Base-by-base conservation (phyloP, 331 rosid species). In the Malus hybrid region DNA sequence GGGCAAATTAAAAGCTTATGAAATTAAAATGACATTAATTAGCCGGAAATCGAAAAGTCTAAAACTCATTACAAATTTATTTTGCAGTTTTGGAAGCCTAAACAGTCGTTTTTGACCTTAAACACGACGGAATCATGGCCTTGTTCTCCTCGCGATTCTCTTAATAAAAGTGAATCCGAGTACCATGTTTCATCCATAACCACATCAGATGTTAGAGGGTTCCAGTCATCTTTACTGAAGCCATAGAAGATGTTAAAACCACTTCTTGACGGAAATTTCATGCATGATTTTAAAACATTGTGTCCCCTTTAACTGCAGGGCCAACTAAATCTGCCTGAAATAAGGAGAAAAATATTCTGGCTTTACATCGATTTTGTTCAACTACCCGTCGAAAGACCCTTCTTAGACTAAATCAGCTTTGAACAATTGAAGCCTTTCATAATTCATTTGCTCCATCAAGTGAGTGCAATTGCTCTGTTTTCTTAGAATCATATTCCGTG, bases 111-210 rank as follows among this genome's bases (percentile, higher is more conserved):
- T 39, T 39, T 39, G 1, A 39, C 13, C 46, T 39, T 10, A 39
- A 39, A 39, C 46, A 10, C 46, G 13, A 39, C 13, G 4, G 46
- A 39, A 39, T 39, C 46, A 39, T 36, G 46, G 46, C 1, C 57
- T 52, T 52, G 20, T 52, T 52, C n/a, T 52, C n/a, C 3, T 52
- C 57, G n/a, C 83, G 80, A 16, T 39, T 39, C 46, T 39, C 13
- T 3, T 39, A 39, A 39, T 10, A 76, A 0, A 58, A 52, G 65
- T 32, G 80, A 77, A 66, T 83, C 44, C 3, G 89, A 84, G 81
- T 84, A 86, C 85, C 91, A 89, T 15, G 86, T 87, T 78, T 86
- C 93, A 28, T 86, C 90, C 56, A 86, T 67, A 4, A 82, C 68
- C 5, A 77, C 81, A 61, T 88, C 88, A 3, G 87, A 82, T 8